Percentiles rank a stretch among this genome's conserved stretches.
These are phyloP conservation scores for Cladorrhinum samala DNA, from an alignment of 495 filamentous ascomycete genomes.

Conservation along the genomic window DNA sequence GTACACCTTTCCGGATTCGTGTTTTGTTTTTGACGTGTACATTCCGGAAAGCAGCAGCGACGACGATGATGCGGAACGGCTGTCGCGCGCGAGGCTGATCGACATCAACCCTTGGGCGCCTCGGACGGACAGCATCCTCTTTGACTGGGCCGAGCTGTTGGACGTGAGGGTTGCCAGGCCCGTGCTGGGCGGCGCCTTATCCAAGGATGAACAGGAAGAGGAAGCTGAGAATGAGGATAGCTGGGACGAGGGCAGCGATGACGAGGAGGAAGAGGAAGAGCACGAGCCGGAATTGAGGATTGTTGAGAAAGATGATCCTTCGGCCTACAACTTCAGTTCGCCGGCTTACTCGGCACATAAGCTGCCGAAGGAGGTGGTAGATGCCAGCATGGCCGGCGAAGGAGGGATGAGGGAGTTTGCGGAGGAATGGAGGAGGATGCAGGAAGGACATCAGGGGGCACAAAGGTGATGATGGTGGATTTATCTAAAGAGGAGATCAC, in stretches of 20 bases:
- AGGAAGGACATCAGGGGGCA: conserved; percentile 2
- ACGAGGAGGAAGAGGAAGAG: conserved; percentile 51
- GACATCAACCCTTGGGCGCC: conserved; percentile 96
- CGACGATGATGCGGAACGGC: conserved; percentile 37
- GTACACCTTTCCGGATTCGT: conserved; percentile 70
- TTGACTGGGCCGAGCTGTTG: conserved; percentile 85
- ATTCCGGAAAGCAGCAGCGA: conserved; percentile 67
- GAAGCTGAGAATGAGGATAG: conserved; percentile 28
- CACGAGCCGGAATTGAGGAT: conserved; percentile 74
- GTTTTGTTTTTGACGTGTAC: conserved; percentile 88
- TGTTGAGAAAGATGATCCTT: conserved; percentile 74
- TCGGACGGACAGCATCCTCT: conserved; percentile 81
- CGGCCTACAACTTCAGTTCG: conserved; percentile 77
- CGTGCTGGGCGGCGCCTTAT: conserved; percentile 36
- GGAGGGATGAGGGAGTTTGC: conserved; percentile 80
- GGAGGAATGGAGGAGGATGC: conserved; percentile 74
- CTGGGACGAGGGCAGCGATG: conserved; percentile 39
- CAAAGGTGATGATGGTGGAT: too few species aligned
- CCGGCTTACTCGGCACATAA: conserved; percentile 94
- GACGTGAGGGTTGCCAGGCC: conserved; percentile 53
- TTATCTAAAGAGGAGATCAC: too few species aligned
- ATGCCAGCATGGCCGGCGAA: conserved; percentile 71
- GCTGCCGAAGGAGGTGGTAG: conserved; percentile 87
- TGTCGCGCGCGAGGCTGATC: conserved; percentile 68
- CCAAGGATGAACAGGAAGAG: conserved; percentile 29